phyloP scores from a whole-genome alignment of 108 stramenopile genomes.

The Chaetoceros tenuissimus region DNA sequence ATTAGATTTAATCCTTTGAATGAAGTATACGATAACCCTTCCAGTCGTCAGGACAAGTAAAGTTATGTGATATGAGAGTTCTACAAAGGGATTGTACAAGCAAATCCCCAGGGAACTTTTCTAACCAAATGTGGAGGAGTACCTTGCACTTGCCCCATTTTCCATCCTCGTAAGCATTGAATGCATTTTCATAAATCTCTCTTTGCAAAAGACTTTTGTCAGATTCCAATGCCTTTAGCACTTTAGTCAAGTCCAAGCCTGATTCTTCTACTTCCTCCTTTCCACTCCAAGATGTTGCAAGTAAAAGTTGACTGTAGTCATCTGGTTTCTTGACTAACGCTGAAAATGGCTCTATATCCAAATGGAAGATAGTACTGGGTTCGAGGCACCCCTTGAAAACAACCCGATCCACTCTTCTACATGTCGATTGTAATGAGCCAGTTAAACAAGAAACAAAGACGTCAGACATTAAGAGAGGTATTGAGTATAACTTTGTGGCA shows the following conservation, averaged over 20 bases:
- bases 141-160: conserved; percentile 28
- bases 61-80: too few species aligned
- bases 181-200: conserved; percentile 25
- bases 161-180: conserved; percentile 26
- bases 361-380: conserved; percentile 33
- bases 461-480: conserved; percentile 50
- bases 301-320: conserved; percentile 12
- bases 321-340: conserved; percentile 5
- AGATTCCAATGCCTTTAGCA: conserved; percentile 15
- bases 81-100: too few species aligned
- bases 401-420: conserved; percentile 34
- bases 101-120: too few species aligned
- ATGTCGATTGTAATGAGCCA: conserved; percentile 20
- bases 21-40: too few species aligned
- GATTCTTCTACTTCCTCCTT: conserved; percentile 11
- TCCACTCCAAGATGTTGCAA: conserved; percentile 17
- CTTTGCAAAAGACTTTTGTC: conserved; percentile 16
- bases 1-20: too few species aligned
- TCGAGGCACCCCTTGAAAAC: conserved; percentile 36
- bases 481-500: conserved; percentile 44
- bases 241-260: conserved; percentile 22
- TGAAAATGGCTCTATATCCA: conserved; percentile 19
- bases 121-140: too few species aligned
- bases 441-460: conserved; percentile 42
- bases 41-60: too few species aligned